Evolutionary conservation across 352 stramenopile species (phyloP), one percentile per base, ranked within the genome.

Genomic region (Phytopythium mirpurense): DNA sequence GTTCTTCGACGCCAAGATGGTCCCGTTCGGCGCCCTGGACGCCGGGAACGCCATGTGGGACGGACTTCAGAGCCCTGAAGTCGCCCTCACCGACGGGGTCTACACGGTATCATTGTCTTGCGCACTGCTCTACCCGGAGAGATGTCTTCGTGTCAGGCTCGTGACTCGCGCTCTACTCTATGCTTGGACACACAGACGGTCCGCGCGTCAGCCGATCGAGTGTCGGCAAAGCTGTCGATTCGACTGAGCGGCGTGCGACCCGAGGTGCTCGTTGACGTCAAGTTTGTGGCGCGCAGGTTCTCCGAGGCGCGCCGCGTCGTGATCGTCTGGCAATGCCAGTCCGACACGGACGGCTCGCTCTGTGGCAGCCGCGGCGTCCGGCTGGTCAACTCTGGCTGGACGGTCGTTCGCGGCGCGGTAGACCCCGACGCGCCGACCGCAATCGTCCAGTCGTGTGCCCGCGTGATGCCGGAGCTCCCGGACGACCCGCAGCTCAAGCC

Each of bases 301-400:
- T 27, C 53, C 3, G 53, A 70, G 27, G 9, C 48, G 7, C 34
- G 59, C 1, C 57, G 57, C 1, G 54, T 65, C 21, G 29, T 69
- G 7, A 35, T 69, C 11, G 48, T 69, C 8, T 69, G 57, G 62
- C 42, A 51, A 2, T 53, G 42, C 3, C 40, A 64, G 11, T 31
- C 60, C 21, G 56, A 65, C 24, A 59, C 62, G 0, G 49, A 34
- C 56, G 19, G 49, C 37, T 26, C 40, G 47, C 41, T 50, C 7
- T 36, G 60, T 59, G 15, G 50, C 24, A 23, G 46, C 34, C 6
- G 49, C 58, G 49, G 62, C 29, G 32, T 69, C 6, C 37, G 54
- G 5, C 59, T 72, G 23, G 46, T 63, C 31, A 52, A 62, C 8
- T 45, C 43, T 11, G 64, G 64, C 19, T 68, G 54, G 53, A 72